Evolutionary conservation across 805 yeast species (phyloP), one percentile per base, ranked within the genome.

Genomic region (Saturnispora hagleri): DNA sequence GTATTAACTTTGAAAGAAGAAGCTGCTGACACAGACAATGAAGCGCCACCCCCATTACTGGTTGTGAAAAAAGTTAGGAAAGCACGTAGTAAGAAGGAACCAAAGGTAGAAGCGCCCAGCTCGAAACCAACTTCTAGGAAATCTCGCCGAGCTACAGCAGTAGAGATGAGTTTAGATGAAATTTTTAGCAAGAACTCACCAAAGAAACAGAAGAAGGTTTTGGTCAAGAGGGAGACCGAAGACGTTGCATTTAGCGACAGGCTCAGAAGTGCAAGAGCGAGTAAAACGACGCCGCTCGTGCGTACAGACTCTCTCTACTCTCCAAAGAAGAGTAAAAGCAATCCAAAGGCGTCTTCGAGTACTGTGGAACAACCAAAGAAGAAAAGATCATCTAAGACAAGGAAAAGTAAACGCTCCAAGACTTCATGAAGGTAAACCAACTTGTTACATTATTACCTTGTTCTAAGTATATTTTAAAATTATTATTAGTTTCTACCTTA

Each of bases 31-130:
- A 42, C 46, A 9, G 50, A 38, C 22, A 38, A 28, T 17, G 52
- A 46, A 40, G 49, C 28, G 34, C 34, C 28, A 17, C 40, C 26
- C 5, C 47, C 41, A 31, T 31, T 22, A 17, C 26, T 28, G 17
- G 44, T 12, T 26, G 47, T 43, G 7, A 45, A 40, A 46, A 50
- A 41, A 28, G 50, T 17, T 17, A 43, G 28, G 47, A 51, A 31
- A 17, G 34, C 33, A 18, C 46, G 41, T 24, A 35, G 31, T 34
- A 43, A 43, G n/a, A 20, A n/a, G 10, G 48, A 46, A 22, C 35
- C 43, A 17, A 26, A 7, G 2, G 3, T 12, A 10, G 41, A 27
- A 28, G 7, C 22, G 13, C 13, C 35, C n/a, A 43, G 10, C 13
- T 18, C 26, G 4, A 38, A 38, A 10, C 20, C 42, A 12, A 18